These are phyloP conservation scores for Sanghuangporus sanghuang DNA, from an alignment of 1,284 basidiomycete genomes.

Conservation along the genomic window DNA sequence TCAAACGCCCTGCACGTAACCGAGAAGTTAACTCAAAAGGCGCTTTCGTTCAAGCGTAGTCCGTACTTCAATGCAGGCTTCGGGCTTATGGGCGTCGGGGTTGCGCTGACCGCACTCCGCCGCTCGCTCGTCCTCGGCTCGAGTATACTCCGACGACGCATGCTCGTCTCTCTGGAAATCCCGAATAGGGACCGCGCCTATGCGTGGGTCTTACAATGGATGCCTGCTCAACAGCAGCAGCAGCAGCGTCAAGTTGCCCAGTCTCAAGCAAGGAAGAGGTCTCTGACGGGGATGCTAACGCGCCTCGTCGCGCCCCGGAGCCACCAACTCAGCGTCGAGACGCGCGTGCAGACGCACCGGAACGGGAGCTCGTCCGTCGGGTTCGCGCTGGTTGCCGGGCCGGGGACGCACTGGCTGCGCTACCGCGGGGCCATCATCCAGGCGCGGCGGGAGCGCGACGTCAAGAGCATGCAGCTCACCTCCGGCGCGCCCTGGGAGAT, in stretches of 20 bases:
- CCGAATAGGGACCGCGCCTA: slow-evolving; percentile 94
- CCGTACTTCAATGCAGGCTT: slow-evolving; percentile 96
- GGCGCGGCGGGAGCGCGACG: slow-evolving; percentile 91
- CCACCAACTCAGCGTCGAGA: slow-evolving; percentile 95
- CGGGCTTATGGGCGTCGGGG: slow-evolving; percentile 90
- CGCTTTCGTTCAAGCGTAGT: slow-evolving; percentile 44
- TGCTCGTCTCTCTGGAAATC: slow-evolving; percentile 95
- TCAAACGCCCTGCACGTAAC: not conserved
- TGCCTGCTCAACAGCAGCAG: slow-evolving; percentile 62
- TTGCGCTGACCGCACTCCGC: slow-evolving; percentile 72
- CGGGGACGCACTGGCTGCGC: slow-evolving; percentile 90
- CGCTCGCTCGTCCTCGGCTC: slow-evolving; percentile 67
- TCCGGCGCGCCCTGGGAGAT: slow-evolving; percentile 98
- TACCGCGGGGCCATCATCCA: slow-evolving; percentile 95
- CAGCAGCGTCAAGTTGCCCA: slow-evolving; percentile 21
- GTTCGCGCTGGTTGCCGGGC: slow-evolving; percentile 94
- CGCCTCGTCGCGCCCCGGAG: slow-evolving; percentile 52
- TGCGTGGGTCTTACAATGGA: slow-evolving; percentile 97
- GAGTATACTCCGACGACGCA: slow-evolving; percentile 76
- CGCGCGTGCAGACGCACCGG: slow-evolving; percentile 79
- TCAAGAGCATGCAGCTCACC: slow-evolving; percentile 86
- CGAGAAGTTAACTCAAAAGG: not conserved
- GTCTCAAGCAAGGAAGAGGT: not conserved
- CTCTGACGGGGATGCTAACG: slow-evolving; percentile 23
- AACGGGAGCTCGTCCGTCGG: slow-evolving; percentile 84